These are phyloP conservation scores for Termitomyces sp. DNA, from an alignment of 1,284 basidiomycete species.

Conservation along the genomic window DNA sequence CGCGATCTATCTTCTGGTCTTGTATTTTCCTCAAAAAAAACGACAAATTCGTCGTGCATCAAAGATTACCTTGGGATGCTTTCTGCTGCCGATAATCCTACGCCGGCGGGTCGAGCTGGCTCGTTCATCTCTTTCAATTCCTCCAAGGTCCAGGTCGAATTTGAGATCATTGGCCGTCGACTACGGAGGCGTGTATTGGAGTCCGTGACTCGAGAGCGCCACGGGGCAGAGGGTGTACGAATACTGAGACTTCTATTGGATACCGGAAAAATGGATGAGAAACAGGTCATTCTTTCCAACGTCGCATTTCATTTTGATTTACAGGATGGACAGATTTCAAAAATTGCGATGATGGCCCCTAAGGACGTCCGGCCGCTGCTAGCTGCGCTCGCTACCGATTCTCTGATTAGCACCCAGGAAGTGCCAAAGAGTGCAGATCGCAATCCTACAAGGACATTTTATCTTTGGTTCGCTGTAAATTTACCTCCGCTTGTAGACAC, in stretches of 20 bases:
- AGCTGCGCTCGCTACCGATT: conserved; percentile 73
- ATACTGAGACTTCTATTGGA: conserved; percentile 79
- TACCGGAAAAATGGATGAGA: conserved; percentile 95
- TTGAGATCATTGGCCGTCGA: conserved; percentile 69
- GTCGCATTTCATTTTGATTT: background rate
- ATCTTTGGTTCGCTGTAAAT: conserved; percentile 65
- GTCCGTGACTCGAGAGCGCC: conserved; percentile 76
- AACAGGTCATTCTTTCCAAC: conserved; percentile 57
- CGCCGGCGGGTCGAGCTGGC: conserved; percentile 56
- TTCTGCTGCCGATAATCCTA: conserved; percentile 76
- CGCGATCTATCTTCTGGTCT: conserved; percentile 57
- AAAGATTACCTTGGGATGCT: conserved; percentile 78
- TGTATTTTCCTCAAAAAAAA: conserved; percentile 50
- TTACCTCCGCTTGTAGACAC: background rate
- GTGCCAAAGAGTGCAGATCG: conserved; percentile 85
- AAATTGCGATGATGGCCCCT: conserved; percentile 86
- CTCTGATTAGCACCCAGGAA: conserved; percentile 84
- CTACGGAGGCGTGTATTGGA: conserved; percentile 75
- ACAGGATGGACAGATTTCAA: conserved; percentile 66
- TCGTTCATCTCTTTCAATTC: conserved; percentile 68
- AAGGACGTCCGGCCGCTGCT: conserved; percentile 84
- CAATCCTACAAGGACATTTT: conserved; percentile 80
- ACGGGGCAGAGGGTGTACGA: conserved; percentile 83
- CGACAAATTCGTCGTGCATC: conserved; percentile 52
- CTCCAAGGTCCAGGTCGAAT: conserved; percentile 77